phyloP scores from a whole-genome alignment of 768 basidiomycete species.

The Russula griseocarnosa region DNA sequence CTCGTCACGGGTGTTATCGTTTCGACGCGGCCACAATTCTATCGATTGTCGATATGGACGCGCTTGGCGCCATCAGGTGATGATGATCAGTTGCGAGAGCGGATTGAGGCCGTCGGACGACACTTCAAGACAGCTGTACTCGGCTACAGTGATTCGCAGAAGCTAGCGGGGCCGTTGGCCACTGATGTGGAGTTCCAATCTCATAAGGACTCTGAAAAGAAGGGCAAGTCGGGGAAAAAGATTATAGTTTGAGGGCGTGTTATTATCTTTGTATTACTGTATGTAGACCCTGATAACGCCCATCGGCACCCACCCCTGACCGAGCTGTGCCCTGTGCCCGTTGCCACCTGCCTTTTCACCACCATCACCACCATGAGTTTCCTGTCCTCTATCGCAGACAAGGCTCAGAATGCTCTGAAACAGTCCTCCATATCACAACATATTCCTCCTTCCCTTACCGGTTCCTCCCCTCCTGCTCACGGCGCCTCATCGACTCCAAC shows the following conservation, averaged over 20 bases:
- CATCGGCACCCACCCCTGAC: constrained; percentile 10
- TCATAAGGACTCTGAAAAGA: constrained; percentile 94
- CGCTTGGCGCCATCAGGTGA: constrained; percentile 64
- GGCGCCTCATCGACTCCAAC: constrained; percentile 12
- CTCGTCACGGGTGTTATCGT: constrained; percentile 88
- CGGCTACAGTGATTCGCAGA: constrained; percentile 70
- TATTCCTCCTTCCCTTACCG: constrained; percentile 43
- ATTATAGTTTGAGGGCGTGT: constrained; percentile 53
- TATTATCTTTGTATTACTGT: constrained; percentile 28
- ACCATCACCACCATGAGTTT: constrained; percentile 47
- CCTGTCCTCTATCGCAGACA: constrained; percentile 65
- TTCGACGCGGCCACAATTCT: constrained; percentile 90
- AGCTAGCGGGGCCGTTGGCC: constrained; percentile 78
- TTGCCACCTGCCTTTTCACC: constrained; percentile 5
- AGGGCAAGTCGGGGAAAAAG: constrained; percentile 80
- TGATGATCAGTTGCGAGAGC: constrained; percentile 60
- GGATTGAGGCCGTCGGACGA: constrained; percentile 78
- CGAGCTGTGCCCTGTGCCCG: constrained; percentile 13
- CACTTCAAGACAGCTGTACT: constrained; percentile 93
- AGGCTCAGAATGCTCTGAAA: constrained; percentile 68
- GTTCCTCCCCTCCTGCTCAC: constrained; percentile 37
- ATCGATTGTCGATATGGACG: constrained; percentile 97
- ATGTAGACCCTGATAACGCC: neutral
- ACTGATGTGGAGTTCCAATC: constrained; percentile 94
- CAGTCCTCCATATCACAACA: constrained; percentile 56